phyloP scores from a whole-genome alignment of 805 yeast genomes.

The Cyberlindnera samutprakarnensis region DNA sequence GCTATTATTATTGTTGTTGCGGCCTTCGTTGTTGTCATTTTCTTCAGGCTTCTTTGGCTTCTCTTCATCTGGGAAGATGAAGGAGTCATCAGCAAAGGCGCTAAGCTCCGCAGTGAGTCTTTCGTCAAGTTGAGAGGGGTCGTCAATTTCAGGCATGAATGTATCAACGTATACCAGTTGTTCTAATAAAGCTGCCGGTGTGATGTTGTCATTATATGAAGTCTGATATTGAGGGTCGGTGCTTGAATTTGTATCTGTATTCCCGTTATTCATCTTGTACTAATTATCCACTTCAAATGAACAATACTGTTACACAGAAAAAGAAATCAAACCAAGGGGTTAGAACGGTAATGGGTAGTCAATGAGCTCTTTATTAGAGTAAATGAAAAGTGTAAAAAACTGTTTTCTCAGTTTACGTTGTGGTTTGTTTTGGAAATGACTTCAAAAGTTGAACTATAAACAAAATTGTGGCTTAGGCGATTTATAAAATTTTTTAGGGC shows the following conservation, averaged over 20 bases:
- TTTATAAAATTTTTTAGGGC: no score
- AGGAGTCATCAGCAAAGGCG: slow-evolving; percentile 77
- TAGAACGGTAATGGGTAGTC: no score
- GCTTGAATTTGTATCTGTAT: slow-evolving; percentile 1
- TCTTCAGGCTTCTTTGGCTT: slow-evolving; percentile 35
- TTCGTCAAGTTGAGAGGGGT: slow-evolving; percentile 39
- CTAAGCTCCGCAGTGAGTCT: slow-evolving; percentile 59
- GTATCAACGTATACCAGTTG: slow-evolving; percentile 78
- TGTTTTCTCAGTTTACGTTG: no score
- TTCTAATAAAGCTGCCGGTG: slow-evolving; percentile 47
- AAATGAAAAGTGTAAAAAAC: no score
- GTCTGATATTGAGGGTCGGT: slow-evolving; percentile 1
- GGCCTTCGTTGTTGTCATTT: slow-evolving; percentile 8
- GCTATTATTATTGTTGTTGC: slow-evolving; percentile 1
- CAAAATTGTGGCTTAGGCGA: no score
- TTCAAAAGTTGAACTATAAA: no score
- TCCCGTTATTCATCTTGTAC: not conserved
- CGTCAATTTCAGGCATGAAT: slow-evolving; percentile 49
- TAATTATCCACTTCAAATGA: not conserved
- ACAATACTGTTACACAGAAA: no score
- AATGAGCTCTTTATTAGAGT: no score
- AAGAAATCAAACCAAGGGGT: no score
- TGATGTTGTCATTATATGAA: slow-evolving; percentile 17
- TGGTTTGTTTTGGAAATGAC: no score
- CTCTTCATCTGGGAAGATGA: slow-evolving; percentile 77